Conservation (phyloP, 129 eudicot species). For the Flaveria bidentis region DNA sequence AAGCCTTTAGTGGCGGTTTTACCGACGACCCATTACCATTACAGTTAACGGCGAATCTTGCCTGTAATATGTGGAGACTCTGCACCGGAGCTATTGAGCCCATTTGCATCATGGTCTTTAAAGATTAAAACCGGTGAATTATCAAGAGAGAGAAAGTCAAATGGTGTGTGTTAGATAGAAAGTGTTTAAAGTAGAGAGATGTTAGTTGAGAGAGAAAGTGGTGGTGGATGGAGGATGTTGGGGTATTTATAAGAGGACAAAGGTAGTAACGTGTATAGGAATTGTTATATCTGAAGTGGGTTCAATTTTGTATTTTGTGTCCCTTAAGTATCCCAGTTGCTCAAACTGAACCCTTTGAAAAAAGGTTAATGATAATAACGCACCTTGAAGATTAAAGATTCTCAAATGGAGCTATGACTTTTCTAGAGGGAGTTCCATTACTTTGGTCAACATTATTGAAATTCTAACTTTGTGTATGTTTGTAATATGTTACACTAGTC, state of each 20-base stretch:
- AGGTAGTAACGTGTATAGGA: constrained; percentile 4
- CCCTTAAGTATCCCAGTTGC: background rate
- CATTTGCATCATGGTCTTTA: constrained; percentile 54
- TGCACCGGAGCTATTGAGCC: constrained; percentile 66
- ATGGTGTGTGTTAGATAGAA: constrained; percentile 13
- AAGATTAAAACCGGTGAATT: background rate
- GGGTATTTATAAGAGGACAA: constrained; percentile 33
- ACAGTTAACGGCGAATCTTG: constrained; percentile 49
- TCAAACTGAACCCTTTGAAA: constrained; percentile 1
- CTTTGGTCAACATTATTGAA: constrained; percentile 23
- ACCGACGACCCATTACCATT: constrained; percentile 44
- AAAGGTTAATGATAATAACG: background rate
- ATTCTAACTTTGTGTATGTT: background rate
- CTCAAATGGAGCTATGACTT: constrained; percentile 5
- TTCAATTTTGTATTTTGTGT: background rate
- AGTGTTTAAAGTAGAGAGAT: background rate
- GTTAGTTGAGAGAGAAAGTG: constrained; percentile 32
- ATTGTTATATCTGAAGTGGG: no score
- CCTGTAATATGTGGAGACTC: constrained; percentile 44
- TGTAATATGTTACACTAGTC: constrained; percentile 7
- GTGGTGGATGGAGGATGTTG: background rate
- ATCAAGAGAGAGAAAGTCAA: background rate
- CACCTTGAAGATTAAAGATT: constrained; percentile 1
- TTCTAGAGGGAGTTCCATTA: constrained; percentile 14
- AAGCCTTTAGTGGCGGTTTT: constrained; percentile 43